phyloP scores from a whole-genome alignment of 2,329 filamentous ascomycete species.

The Botrytis tulipae region DNA sequence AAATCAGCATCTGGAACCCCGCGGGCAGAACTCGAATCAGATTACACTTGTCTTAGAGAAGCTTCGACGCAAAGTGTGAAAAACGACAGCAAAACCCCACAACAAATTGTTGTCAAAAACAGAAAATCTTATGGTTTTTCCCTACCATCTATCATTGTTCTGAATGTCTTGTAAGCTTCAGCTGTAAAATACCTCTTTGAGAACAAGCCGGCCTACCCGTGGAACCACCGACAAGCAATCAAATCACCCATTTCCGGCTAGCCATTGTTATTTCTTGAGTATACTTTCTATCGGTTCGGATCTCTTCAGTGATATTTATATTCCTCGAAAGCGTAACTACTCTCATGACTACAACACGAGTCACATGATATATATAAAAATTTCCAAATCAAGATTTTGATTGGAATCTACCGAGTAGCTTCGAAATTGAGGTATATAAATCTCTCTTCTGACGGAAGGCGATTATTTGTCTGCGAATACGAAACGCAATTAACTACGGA shows the following conservation, averaged over 20 bases:
- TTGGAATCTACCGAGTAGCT: rapidly evolving
- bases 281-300: rapidly evolving
- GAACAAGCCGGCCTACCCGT: neutral
- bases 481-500: rapidly evolving
- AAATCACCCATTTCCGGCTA: too few species aligned
- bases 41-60: neutral
- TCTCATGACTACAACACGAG: too few species aligned
- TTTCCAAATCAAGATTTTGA: too few species aligned
- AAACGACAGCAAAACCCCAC: rapidly evolving
- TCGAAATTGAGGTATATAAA: neutral
- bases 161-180: neutral
- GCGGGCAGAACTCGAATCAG: neutral
- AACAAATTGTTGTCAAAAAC: neutral
- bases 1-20: neutral
- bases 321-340: too few species aligned
- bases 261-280: too few species aligned
- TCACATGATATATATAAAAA: too few species aligned
- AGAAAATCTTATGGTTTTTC: neutral
- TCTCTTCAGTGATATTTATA: too few species aligned
- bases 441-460: rapidly evolving
- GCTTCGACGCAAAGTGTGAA: neutral
- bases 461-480: neutral
- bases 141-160: too few species aligned
- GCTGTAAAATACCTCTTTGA: neutral
- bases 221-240: rapidly evolving